phyloP scores from a whole-genome alignment of 2,329 filamentous ascomycete genomes.

The Claviceps spartinae region DNA sequence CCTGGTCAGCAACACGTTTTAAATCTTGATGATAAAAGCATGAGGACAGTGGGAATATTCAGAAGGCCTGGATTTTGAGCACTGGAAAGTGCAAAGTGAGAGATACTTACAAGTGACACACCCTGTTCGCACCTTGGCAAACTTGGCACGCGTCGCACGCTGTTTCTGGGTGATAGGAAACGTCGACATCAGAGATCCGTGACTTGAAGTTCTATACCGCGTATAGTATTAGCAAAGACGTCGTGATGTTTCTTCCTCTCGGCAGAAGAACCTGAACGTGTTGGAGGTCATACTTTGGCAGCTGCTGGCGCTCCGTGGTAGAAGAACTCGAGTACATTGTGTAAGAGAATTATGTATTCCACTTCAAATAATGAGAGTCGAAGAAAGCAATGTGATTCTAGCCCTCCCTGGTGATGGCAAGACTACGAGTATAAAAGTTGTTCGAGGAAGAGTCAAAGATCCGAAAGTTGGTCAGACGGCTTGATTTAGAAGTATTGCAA shows the following conservation, averaged over 20 bases:
- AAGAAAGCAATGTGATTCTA: not conserved
- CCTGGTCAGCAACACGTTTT: not conserved
- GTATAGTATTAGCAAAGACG: not conserved
- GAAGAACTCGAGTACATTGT: slow-evolving; percentile 1
- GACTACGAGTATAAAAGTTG: not conserved
- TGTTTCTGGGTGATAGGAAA: slow-evolving; percentile 7
- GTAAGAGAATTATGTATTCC: not conserved
- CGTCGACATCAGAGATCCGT: slow-evolving; percentile 7
- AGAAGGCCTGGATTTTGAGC: too few species aligned
- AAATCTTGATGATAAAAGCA: not conserved
- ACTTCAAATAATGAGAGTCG: not conserved
- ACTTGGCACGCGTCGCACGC: slow-evolving; percentile 14
- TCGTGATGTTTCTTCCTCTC: not conserved
- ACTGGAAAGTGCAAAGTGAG: not conserved
- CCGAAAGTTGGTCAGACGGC: not conserved
- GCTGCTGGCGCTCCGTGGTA: not conserved
- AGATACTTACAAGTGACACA: slow-evolving; percentile 19
- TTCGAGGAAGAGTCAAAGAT: not conserved
- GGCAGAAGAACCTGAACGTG: not conserved
- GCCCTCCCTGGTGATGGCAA: not conserved
- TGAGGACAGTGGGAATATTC: not conserved
- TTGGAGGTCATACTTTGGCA: not conserved
- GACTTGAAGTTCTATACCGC: not conserved
- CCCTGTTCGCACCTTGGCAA: slow-evolving; percentile 18
- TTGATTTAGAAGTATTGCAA: not conserved